A percentile compares a stretch with the other conserved stretches of the same genome.
phyloP scores from a whole-genome alignment of 2,329 filamentous ascomycete species.

The Pseudogymnoascus sp. region DNA sequence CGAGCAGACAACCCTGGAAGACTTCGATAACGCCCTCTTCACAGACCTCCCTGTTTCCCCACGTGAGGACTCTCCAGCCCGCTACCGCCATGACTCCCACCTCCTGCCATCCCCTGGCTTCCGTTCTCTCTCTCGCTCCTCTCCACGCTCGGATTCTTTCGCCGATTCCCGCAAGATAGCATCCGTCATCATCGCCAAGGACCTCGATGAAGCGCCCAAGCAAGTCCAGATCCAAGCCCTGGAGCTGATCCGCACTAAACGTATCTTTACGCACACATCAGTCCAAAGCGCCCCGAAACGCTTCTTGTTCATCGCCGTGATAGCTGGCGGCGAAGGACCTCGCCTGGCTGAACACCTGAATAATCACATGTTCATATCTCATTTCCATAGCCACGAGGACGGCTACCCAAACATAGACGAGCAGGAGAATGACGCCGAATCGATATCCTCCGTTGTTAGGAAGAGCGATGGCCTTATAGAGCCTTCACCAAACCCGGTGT shows the following conservation, averaged over 20 bases:
- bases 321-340: constrained; percentile 44
- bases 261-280: constrained; percentile 68
- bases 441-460: constrained; percentile 28
- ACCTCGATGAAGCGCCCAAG: constrained; percentile 67
- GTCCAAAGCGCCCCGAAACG: constrained; percentile 67
- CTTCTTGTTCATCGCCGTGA: constrained; percentile 75
- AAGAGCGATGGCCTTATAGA: constrained; percentile 18
- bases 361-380: constrained; percentile 81
- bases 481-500: constrained; percentile 18
- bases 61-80: constrained; percentile 21
- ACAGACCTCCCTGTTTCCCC: constrained; percentile 24
- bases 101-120: constrained; percentile 25
- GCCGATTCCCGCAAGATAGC: constrained; percentile 55
- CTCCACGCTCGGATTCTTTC: constrained; percentile 28
- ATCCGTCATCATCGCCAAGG: constrained; percentile 74
- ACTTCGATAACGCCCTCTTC: constrained; percentile 69
- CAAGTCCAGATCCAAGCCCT: constrained; percentile 75
- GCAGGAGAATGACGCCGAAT: constrained; percentile 20
- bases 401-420: constrained; percentile 66
- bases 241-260: constrained; percentile 71
- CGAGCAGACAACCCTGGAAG: constrained; percentile 66
- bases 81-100: constrained; percentile 27
- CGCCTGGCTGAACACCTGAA: constrained; percentile 56
- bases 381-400: constrained; percentile 68
- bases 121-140: constrained; percentile 22